Evolutionary conservation across 2,329 filamentous ascomycete species (phyloP), one percentile per base, ranked within the genome.

Genomic region (Aspergillus brasiliensis): DNA sequence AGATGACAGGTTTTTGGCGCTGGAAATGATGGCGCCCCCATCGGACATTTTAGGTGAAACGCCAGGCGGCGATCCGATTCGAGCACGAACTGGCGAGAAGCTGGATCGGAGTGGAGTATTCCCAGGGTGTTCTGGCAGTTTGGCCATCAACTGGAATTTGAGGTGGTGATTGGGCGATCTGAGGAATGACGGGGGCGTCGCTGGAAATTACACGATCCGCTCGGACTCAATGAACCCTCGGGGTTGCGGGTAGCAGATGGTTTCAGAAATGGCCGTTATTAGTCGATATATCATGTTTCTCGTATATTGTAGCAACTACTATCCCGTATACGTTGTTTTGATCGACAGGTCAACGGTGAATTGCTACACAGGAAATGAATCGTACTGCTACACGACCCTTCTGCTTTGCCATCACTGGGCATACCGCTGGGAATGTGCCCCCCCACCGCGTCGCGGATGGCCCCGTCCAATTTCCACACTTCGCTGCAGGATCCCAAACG

Each of bases 11-110:
- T n/a, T 28, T 34, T 46, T 31, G 52, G 52, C 52, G 52, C 52
- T 31, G 52, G 34, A 19, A 40, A 28, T 52, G 51, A 40, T 11
- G 40, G 46, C 15, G 4, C 13, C 23, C 31, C 46, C 44, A 44
- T 55, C 52, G 52, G 52, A 42, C 27, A 55, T 46, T 55, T 34
- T 31, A 55, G 17, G 52, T 55, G 52, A 55, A 55, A 55, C 52
- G 6, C 17, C 38, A 42, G 52, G 40, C 52, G 38, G 17, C 13
- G n/a, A 55, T 55, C 52, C 52, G 52, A 55, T 55, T 55, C 25
- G 52, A 42, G 52, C 23, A 42, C 37, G 17, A 54, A 42, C 51
- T 5, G 51, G 51, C 37, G 31, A 53, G 51, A 53, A 42, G 34
- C 51, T 42, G 37, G 51, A 15, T 25, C 37, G 8, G 15, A n/a